Evolutionary conservation across 257 asterid species (phyloP).

Genomic region (Solanum pennellii): DNA sequence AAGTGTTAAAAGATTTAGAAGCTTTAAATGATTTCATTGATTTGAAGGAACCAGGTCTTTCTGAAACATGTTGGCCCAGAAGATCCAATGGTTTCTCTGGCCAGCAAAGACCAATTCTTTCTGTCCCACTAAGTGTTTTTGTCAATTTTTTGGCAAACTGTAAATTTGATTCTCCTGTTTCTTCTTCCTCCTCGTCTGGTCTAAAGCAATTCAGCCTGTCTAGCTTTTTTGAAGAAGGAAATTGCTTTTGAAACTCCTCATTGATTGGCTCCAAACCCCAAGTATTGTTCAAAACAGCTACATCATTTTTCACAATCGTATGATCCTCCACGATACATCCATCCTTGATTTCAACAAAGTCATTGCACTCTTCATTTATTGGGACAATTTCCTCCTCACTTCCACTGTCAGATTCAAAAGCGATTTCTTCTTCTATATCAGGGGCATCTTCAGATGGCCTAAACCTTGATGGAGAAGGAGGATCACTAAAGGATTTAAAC

Average conservation of each 20-base stretch:
- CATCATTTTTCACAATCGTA: conserved; percentile 3
- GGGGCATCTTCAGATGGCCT: conserved; percentile 58
- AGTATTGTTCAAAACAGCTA: conserved; percentile 4
- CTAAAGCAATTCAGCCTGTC: conserved; percentile 42
- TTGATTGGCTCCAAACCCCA: conserved; percentile 7
- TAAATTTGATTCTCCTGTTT: conserved; percentile 13
- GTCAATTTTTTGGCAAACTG: conserved; percentile 29
- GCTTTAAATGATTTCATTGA: conserved; percentile 32
- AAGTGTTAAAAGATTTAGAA: conserved; percentile 37
- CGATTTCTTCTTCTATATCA: conserved; percentile 50
- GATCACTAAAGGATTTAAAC: conserved; percentile 78
- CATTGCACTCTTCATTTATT: conserved; percentile 37
- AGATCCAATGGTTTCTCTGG: conserved; percentile 80
- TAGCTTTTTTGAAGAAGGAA: conserved; percentile 37
- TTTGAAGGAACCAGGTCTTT: conserved; percentile 41
- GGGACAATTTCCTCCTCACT: conserved; percentile 70
- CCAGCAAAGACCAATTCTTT: conserved; percentile 87
- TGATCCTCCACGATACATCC: conserved; percentile 7
- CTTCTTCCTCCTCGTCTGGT: conserved; percentile 33
- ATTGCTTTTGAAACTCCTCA: conserved; percentile 23
- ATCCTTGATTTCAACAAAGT: conserved; percentile 13
- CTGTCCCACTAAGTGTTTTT: conserved; percentile 51
- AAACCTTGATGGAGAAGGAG: conserved; percentile 83
- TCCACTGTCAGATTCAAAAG: conserved; percentile 69
- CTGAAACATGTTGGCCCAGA: conserved; percentile 43